Base-by-base conservation (phyloP, 768 basidiomycete genomes). In the Rhizopogon salebrosus region DNA sequence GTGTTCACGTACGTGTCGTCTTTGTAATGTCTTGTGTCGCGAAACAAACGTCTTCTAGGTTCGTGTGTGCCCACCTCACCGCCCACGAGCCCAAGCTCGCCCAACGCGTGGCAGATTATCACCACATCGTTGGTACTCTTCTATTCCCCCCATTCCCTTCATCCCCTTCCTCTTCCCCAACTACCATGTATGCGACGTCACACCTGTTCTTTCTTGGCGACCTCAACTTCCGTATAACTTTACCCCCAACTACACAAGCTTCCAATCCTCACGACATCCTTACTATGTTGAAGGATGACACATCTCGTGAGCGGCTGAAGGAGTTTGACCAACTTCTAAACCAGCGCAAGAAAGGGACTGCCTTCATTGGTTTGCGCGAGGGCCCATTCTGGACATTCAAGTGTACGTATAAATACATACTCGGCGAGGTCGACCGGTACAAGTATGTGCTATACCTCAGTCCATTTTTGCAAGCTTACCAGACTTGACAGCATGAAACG, bases 191-290 rank as follows among this genome's bases (percentile, higher is more conserved):
- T 72, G 75, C 83, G 40, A 88, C 93, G 0, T 91, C 92, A 11
- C 92, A 98, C 66, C 76, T 97, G 1, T 97, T 98, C 76, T 78
- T 97, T 65, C 78, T 97, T 31, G 95, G 95, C 6, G 95, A 98
- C 69, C 80, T 97, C 56, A 98, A 98, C 70, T 97, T 94, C 69
- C 84, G 94, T 14, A 68, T 98, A 14, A 73, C 78, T n/a, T 60
- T 87, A 14, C 85, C 89, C 0, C 57, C 76, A 23, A 71, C 83
- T 22, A 68, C 66, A 24, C 60, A 62, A 22, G 58, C 63, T 49
- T 62, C 60, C 10, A 58, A 60, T 4, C 45, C 68, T 10, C 67
- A 75, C 27, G 71, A 82, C 51, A 64, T 69, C 36, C 11, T 64
- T 7, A 69, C 76, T 22, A 69, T 74, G 27, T 64, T 85, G 29